Evolutionary conservation across 2,329 filamentous ascomycete genomes (phyloP).

Genomic region (Fusarium piperis): DNA sequence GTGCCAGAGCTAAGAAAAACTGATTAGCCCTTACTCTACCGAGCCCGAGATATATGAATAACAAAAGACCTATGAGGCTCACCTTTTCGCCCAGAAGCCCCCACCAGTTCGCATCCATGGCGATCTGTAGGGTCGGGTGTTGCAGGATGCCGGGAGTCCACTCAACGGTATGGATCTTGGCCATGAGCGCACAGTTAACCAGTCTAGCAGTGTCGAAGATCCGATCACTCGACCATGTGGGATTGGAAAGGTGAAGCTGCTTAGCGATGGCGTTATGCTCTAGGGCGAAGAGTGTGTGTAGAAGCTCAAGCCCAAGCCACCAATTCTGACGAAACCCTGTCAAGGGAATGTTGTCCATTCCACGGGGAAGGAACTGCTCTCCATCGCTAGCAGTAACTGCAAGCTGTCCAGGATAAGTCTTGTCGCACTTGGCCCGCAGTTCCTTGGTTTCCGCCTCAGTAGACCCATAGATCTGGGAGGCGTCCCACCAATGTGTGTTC

Average conservation of each 20-base stretch:
- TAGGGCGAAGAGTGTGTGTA: slow-evolving; percentile 19
- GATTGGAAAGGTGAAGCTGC: slow-evolving; percentile 19
- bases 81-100: slow-evolving; percentile 20
- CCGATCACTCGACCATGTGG: slow-evolving; percentile 16
- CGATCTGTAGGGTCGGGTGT: slow-evolving; percentile 16
- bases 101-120: slow-evolving; percentile 28
- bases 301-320: slow-evolving; percentile 24
- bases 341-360: slow-evolving; percentile 8
- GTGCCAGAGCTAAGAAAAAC: not conserved
- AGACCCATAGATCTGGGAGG: slow-evolving; percentile 26
- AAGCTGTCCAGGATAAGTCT: slow-evolving; percentile 2
- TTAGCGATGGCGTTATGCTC: slow-evolving; percentile 22
- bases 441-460: slow-evolving; percentile 10
- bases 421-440: not conserved
- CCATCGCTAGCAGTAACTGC: not conserved
- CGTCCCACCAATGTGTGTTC: slow-evolving; percentile 25
- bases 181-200: slow-evolving; percentile 24
- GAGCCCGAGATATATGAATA: not conserved
- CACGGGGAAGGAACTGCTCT: slow-evolving; percentile 14
- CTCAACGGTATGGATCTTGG: slow-evolving; percentile 26
- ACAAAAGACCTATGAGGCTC: not conserved
- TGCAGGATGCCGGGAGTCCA: slow-evolving; percentile 26
- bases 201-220: slow-evolving; percentile 10
- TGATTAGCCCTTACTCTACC: not conserved
- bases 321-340: slow-evolving; percentile 25